These are phyloP conservation scores for Fusarium chuoi DNA, from an alignment of 2,329 filamentous ascomycete species.

Conservation along the genomic window DNA sequence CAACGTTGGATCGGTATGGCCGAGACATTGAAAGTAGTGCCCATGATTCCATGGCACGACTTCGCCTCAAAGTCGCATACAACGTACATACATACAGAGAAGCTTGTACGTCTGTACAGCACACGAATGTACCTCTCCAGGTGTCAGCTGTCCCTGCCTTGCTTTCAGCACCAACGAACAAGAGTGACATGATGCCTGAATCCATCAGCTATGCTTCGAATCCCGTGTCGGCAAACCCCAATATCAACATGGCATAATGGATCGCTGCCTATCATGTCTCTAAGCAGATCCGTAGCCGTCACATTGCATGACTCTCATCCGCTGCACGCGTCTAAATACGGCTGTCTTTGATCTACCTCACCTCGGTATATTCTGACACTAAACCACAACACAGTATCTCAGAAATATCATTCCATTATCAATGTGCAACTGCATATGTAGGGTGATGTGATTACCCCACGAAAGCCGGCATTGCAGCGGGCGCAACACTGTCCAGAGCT, in stretches of 20 bases:
- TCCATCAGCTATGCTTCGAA: slow-evolving; percentile 25
- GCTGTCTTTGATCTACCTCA: slow-evolving; percentile 2
- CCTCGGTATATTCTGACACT: slow-evolving; percentile 10
- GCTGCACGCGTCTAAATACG: slow-evolving; percentile 30
- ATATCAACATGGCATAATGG: slow-evolving; percentile 5
- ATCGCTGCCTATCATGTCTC: slow-evolving; percentile 21
- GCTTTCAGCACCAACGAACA: slow-evolving; percentile 13
- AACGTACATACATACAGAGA: slow-evolving; percentile 17
- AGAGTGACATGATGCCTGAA: slow-evolving; percentile 16
- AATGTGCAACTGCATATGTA: slow-evolving; percentile 12
- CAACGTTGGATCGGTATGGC: slow-evolving; percentile 7
- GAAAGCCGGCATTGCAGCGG: slow-evolving; percentile 34
- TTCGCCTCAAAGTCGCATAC: slow-evolving; percentile 25
- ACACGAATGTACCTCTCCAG: slow-evolving; percentile 9
- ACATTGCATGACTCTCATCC: slow-evolving; percentile 28
- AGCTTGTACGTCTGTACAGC: background rate
- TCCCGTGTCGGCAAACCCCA: slow-evolving; percentile 24
- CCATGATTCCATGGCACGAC: slow-evolving; percentile 4
- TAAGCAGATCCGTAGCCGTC: slow-evolving; percentile 19
- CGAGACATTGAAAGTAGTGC: slow-evolving; percentile 5
- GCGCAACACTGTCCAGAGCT: slow-evolving; percentile 26
- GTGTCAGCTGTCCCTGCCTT: slow-evolving; percentile 31
- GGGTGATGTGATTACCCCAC: slow-evolving; percentile 38
- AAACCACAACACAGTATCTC: slow-evolving; percentile 13
- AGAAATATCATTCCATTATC: slow-evolving; percentile 11